Base-by-base conservation (phyloP, 179 eudicot genomes). In the Silene noctiflora region DNA sequence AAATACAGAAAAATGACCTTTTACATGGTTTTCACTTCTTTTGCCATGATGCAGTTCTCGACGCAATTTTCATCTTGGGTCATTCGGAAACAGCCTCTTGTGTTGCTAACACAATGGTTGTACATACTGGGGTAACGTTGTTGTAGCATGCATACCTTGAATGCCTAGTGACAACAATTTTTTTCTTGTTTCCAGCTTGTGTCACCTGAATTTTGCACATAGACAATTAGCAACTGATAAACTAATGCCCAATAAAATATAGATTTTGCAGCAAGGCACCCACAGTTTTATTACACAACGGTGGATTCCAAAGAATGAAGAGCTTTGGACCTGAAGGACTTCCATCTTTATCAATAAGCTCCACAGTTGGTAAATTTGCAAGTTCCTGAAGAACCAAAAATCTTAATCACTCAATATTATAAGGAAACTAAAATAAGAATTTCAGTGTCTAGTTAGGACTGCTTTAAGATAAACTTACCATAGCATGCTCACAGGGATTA, bases 271-370 rank as follows among this genome's bases (percentile, higher is more conserved):
- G 19, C 63, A 82, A 75, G 76, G 64, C 72, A 80, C 96, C 71
- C 82, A 93, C 97, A 75, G 83, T 82, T 84, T 77, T 85, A 64
- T 81, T 79, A 81, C 80, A 78, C 77, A 88, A 81, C 78, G 99
- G 94, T 69, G 99, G 99, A 87, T 95, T 95, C 99, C 99, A 95
- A 71, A 95, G 92, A 81, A 88, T 77, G 83, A 95, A 95, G 73
- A 77, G 80, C 85, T 95, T 95, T 74, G 80, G 85, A 78, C 92
- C 94, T 74, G 97, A 89, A 58, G 99, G 99, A 84, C 99, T 95
- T 71, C 99, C 99, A 86, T 95, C 99, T 84, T 87, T 93, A 70
- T 90, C 86, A 83, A 95, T 91, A 84, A 95, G 83, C 87, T 95
- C 97, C 59, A 87, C 72, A 33, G 88, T 77, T 71, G 92, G 78